A percentile compares a stretch with the other conserved stretches of the same genome.
Conservation (phyloP, 257 asterid species). For the Nicotiana benthamiana region DNA sequence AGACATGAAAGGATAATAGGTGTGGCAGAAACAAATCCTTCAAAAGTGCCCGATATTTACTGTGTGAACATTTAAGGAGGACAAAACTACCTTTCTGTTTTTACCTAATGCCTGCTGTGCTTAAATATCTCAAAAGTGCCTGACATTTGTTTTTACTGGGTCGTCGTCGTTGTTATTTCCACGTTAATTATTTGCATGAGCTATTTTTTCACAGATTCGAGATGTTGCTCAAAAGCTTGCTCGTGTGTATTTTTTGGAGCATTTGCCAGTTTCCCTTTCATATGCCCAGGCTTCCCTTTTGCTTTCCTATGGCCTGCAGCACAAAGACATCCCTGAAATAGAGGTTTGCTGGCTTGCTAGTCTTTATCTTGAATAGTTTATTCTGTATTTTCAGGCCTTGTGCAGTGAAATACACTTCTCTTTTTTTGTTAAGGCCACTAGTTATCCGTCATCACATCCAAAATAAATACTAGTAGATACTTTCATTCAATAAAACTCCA, state of each 20-base stretch:
- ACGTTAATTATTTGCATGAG: background rate
- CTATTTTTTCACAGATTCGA: constrained; percentile 42
- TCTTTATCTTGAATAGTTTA: background rate
- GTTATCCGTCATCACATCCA: background rate
- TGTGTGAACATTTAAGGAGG: background rate
- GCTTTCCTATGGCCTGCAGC: constrained; percentile 86
- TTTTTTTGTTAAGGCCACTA: background rate
- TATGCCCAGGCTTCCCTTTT: constrained; percentile 77
- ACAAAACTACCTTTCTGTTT: background rate
- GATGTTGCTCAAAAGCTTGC: constrained; percentile 49
- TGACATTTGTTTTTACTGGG: background rate
- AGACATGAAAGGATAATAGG: background rate
- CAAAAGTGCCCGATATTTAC: background rate
- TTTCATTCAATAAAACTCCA: background rate
- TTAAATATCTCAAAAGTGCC: background rate
- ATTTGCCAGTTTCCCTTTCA: constrained; percentile 73
- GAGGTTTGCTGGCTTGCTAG: constrained; percentile 42
- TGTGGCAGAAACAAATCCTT: background rate
- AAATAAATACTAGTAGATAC: background rate
- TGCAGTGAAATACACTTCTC: background rate
- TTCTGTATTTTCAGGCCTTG: background rate
- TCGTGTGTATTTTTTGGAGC: constrained; percentile 56
- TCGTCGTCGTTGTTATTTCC: background rate
- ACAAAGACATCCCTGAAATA: constrained; percentile 46
- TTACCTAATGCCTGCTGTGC: background rate